phyloP scores from a whole-genome alignment of 176 grass and related monocot genomes.

The Zizania latifolia region DNA sequence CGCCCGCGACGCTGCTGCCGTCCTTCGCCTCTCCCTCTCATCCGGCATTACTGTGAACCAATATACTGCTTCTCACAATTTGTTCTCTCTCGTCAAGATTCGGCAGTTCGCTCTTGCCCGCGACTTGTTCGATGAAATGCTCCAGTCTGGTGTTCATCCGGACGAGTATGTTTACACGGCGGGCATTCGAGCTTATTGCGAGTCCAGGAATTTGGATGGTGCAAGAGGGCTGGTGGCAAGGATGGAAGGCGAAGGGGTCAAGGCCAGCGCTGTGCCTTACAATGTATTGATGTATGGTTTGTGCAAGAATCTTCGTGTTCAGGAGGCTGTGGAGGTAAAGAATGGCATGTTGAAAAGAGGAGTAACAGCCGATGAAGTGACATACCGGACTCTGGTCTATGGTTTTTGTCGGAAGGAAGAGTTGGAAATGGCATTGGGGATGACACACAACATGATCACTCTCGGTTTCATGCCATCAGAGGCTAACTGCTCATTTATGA shows the following conservation, averaged over 20 bases:
- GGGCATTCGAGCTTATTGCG: conserved; percentile 59
- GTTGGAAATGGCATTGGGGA: conserved; percentile 42
- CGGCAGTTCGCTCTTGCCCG: conserved; percentile 54
- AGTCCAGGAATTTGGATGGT: conserved; percentile 33
- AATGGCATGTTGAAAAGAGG: conserved; percentile 34
- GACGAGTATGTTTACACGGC: conserved; percentile 64
- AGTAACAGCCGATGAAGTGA: conserved; percentile 51
- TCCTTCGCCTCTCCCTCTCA: conserved; percentile 33
- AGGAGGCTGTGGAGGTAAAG: conserved; percentile 52
- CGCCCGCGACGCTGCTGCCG: conserved; percentile 35
- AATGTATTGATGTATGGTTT: conserved; percentile 76
- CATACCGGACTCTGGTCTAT: conserved; percentile 57
- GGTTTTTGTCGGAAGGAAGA: conserved; percentile 46
- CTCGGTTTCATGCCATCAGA: conserved; percentile 47
- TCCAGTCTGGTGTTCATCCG: neutral
- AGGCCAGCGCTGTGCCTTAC: conserved; percentile 48
- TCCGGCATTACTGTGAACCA: conserved; percentile 35
- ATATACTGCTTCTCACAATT: conserved; percentile 47
- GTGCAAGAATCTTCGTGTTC: conserved; percentile 39
- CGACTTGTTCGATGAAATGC: conserved; percentile 58
- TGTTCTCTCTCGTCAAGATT: conserved; percentile 49
- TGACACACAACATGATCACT: conserved; percentile 42
- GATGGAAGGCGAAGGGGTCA: conserved; percentile 49
- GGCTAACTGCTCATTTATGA: conserved; percentile 46
- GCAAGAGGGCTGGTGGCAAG: conserved; percentile 35